These are phyloP conservation scores for Lepiota venenata DNA, from an alignment of 768 basidiomycete genomes.

Conservation along the genomic window DNA sequence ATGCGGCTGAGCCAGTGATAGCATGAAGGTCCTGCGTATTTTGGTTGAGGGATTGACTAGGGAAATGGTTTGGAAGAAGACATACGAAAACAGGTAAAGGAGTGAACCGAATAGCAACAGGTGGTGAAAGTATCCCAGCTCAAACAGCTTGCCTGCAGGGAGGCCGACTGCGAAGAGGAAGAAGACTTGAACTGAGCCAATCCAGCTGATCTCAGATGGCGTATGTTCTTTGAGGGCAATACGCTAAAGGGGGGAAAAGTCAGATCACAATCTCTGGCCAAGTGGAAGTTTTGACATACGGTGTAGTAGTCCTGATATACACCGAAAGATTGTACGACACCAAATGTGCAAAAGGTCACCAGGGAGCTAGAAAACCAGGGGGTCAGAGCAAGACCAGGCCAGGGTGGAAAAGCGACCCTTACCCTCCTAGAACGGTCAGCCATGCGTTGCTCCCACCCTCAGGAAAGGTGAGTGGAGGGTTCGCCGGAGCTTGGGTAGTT, in stretches of 20 bases:
- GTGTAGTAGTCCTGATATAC: slow-evolving; percentile 53
- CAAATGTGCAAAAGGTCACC: slow-evolving; percentile 46
- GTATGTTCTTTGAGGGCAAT: slow-evolving; percentile 33
- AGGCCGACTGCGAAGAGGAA: slow-evolving; percentile 43
- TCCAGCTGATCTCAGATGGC: slow-evolving; percentile 45
- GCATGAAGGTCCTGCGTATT: slow-evolving; percentile 42
- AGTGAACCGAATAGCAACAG: slow-evolving; percentile 33
- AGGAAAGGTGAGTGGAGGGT: slow-evolving; percentile 26
- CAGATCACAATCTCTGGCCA: not conserved
- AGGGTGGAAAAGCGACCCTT: slow-evolving; percentile 14
- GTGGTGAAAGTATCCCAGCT: slow-evolving; percentile 47
- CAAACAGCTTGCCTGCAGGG: slow-evolving; percentile 42
- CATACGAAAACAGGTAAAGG: slow-evolving; percentile 42
- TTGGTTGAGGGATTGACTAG: not conserved
- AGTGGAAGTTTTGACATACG: slow-evolving; percentile 20
- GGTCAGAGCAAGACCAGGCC: not conserved
- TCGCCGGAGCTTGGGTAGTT: not conserved
- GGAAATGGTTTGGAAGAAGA: not conserved
- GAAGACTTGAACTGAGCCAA: slow-evolving; percentile 49
- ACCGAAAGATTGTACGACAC: slow-evolving; percentile 46
- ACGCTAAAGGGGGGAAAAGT: slow-evolving; percentile 21
- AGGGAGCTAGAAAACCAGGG: slow-evolving; percentile 28
- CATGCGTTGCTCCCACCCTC: slow-evolving; percentile 45
- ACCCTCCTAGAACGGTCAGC: slow-evolving; percentile 47
- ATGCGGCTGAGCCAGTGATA: slow-evolving; percentile 44